Base-by-base conservation (phyloP, 2,329 filamentous ascomycete genomes). In the Zymoseptoria brevis region DNA sequence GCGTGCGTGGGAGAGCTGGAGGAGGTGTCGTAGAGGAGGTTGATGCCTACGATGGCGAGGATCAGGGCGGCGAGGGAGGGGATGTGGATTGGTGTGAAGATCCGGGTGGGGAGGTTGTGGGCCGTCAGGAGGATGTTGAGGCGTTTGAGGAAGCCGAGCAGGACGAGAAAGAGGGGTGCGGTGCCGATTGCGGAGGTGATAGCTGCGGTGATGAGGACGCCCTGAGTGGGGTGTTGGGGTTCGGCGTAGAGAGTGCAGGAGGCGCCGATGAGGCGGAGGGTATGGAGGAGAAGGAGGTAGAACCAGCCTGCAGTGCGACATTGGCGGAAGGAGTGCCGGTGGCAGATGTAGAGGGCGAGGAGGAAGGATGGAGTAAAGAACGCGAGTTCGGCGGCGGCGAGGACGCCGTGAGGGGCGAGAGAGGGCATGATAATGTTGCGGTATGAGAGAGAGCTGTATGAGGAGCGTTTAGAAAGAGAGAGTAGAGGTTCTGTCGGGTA, bases 151-250 rank as follows among this genome's bases (percentile, higher is more conserved):
- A 71, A 64, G 2, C 65, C 68, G 22, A 68, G 61, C 2, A 69
- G 58, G 3, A 64, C 22, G 22, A 24, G 22, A 5, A 24, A 24
- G 22, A 24, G 22, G 63, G 69, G 67, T 9, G 68, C 66, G 8
- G 65, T 67, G 54, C 68, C 69, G 16, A 70, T 63, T 4, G 65
- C 60, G 53, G 58, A 63, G 8, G 63, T 66, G 56, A 69, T 69
- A n/a, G 62, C 59, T 8, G 66, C 67, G 8, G 64, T 69, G 11
- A 61, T 59, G 8, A 65, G 51, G 4, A 69, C 57, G 26, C 55
- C 41, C 2, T 49, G 45, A 16, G 60, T 61, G 55, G 66, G 58
- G 53, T 66, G 59, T 19, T 67, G 62, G 21, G 59, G 65, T 29
- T 63, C 64, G 51, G 65, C 61, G 60, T 69, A 67, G 26, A 71